Evolutionary conservation across 306 rosid species (phyloP).

Genomic region (Malus orientalis): DNA sequence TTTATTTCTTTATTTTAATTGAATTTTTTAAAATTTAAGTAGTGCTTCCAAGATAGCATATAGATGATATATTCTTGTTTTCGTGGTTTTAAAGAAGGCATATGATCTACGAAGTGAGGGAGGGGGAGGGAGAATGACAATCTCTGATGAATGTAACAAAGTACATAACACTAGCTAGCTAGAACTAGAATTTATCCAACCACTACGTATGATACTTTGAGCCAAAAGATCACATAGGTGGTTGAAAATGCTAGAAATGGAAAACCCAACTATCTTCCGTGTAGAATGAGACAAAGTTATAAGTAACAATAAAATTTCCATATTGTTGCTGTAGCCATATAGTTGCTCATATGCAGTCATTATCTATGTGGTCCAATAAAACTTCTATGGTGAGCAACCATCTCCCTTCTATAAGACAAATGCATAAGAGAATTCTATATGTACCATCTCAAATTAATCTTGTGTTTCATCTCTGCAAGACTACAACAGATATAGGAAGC

Average conservation of each 20-base stretch:
- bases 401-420: background rate
- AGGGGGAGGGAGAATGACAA: background rate
- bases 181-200: too few species aligned
- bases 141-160: background rate
- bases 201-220: too few species aligned
- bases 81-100: too few species aligned
- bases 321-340: background rate
- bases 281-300: background rate
- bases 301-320: background rate
- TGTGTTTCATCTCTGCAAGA: too few species aligned
- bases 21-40: background rate
- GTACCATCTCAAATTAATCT: too few species aligned
- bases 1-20: background rate
- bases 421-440: too few species aligned
- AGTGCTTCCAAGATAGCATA: too few species aligned
- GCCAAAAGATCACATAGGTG: too few species aligned
- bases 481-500: too few species aligned
- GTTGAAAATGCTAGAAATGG: background rate
- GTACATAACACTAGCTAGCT: background rate
- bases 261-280: background rate
- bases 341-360: background rate
- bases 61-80: too few species aligned
- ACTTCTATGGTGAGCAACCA: background rate
- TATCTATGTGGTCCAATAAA: slow-evolving; percentile 4
- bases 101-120: background rate